phyloP scores from a whole-genome alignment of 768 basidiomycete genomes.

The Pleurotus salmoneostramineus region DNA sequence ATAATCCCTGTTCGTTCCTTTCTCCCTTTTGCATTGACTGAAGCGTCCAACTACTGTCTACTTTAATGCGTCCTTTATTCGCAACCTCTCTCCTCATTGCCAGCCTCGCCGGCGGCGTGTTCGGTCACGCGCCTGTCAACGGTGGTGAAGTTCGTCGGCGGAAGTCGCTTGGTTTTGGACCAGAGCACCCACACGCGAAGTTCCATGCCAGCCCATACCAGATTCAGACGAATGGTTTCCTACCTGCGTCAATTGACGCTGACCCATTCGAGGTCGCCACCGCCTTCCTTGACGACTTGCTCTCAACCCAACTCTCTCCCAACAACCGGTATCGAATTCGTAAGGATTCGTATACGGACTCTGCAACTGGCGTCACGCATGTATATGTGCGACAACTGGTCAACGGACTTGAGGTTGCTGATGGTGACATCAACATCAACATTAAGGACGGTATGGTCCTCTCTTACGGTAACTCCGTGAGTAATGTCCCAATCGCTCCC shows the following conservation, averaged over 20 bases:
- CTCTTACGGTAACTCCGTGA: constrained; percentile 84
- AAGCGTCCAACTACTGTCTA: constrained; percentile 5
- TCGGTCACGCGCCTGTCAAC: constrained; percentile 39
- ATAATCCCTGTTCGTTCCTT: neutral
- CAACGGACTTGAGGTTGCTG: constrained; percentile 83
- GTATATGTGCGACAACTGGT: constrained; percentile 83
- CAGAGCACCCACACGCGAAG: constrained; percentile 67
- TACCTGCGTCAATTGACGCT: constrained; percentile 29
- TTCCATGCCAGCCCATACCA: constrained; percentile 50
- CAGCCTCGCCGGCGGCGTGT: constrained; percentile 53
- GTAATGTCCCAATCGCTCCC: constrained; percentile 14
- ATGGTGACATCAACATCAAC: constrained; percentile 93
- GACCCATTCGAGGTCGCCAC: constrained; percentile 63
- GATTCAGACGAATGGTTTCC: constrained; percentile 39
- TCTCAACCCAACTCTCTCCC: constrained; percentile 32
- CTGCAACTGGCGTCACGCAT: constrained; percentile 82
- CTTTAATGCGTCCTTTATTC: constrained; percentile 59
- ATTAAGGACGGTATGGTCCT: constrained; percentile 79
- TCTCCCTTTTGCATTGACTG: constrained; percentile 1
- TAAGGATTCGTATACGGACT: constrained; percentile 85
- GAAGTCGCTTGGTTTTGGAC: constrained; percentile 91
- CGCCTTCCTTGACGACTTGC: constrained; percentile 52
- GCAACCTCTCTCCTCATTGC: constrained; percentile 59
- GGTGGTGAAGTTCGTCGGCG: constrained; percentile 37
- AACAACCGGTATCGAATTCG: constrained; percentile 56